A percentile compares a stretch with the other conserved stretches of the same genome.
Evolutionary conservation across 768 basidiomycete genomes (phyloP).

Genomic region (Leccinum subgranulosum): DNA sequence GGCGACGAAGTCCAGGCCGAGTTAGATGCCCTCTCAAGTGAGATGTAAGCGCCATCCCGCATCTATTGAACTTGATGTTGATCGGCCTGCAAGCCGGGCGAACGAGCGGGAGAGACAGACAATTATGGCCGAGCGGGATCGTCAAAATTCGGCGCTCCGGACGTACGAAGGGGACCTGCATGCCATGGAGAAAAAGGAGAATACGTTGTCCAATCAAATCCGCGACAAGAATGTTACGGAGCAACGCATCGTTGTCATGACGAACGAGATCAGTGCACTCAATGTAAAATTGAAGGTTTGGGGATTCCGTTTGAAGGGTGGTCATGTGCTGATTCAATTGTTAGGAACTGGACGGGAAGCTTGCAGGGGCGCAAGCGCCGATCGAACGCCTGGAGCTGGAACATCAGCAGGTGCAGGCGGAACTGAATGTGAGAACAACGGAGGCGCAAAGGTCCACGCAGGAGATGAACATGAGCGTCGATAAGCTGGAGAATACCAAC

Average conservation of each 20-base stretch:
- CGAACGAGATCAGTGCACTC: constrained; percentile 48
- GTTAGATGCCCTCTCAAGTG: constrained; percentile 56
- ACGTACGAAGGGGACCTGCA: constrained; percentile 61
- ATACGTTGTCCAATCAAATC: constrained; percentile 52
- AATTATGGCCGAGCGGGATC: constrained; percentile 59
- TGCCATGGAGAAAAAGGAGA: constrained; percentile 58
- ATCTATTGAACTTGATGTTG: background rate
- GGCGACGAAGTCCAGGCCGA: constrained; percentile 83
- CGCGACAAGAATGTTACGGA: constrained; percentile 58
- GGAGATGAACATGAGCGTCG: constrained; percentile 62
- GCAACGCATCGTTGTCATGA: constrained; percentile 54
- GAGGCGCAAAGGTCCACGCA: constrained; percentile 57
- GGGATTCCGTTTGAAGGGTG: background rate
- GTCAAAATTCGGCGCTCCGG: constrained; percentile 49
- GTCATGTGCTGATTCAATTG: background rate
- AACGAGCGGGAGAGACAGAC: constrained; percentile 61
- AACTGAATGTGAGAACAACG: constrained; percentile 44
- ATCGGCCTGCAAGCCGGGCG: constrained; percentile 32
- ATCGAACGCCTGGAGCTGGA: constrained; percentile 61
- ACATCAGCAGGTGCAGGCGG: constrained; percentile 46
- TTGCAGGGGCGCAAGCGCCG: constrained; percentile 59
- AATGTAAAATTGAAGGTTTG: constrained; percentile 50
- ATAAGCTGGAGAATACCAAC: constrained; percentile 59
- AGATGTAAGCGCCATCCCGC: constrained; percentile 52
- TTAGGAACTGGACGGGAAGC: constrained; percentile 63